Evolutionary conservation across 2,329 filamentous ascomycete genomes (phyloP).

Genomic region (Verticillium dahliae): DNA sequence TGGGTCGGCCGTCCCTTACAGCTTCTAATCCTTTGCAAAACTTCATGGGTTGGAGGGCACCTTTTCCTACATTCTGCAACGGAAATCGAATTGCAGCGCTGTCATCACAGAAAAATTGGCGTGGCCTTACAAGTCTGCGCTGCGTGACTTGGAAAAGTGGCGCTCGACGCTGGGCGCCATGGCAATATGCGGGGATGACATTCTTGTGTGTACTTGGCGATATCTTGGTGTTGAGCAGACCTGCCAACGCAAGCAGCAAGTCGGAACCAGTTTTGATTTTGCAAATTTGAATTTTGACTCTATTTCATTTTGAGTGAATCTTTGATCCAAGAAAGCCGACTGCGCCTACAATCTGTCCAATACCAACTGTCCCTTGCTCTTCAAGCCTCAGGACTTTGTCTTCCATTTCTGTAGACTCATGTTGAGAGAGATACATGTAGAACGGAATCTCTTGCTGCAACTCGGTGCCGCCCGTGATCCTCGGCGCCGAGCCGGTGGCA

Average conservation of each 20-base stretch:
- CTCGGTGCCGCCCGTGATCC: background rate
- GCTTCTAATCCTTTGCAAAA: background rate
- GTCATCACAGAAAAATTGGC: background rate
- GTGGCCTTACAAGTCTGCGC: background rate
- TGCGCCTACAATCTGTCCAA: too few relatives aligned
- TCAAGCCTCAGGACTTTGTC: too few relatives aligned
- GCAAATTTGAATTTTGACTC: too few relatives aligned
- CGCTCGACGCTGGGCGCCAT: background rate
- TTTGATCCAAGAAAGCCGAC: too few relatives aligned
- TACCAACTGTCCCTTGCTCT: too few relatives aligned
- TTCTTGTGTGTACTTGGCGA: background rate
- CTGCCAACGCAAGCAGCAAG: background rate
- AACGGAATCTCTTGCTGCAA: too few relatives aligned
- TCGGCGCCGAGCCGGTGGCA: slow-evolving; percentile 1
- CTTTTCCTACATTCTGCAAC: background rate
- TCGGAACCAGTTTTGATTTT: too few relatives aligned
- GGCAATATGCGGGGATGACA: background rate
- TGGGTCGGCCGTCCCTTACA: background rate
- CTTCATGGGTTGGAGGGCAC: background rate
- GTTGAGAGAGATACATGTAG: too few relatives aligned
- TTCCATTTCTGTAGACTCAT: too few relatives aligned
- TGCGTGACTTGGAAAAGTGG: background rate
- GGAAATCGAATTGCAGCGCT: background rate
- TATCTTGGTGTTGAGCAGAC: background rate
- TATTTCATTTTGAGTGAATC: background rate